Evolutionary conservation across 2,329 filamentous ascomycete genomes (phyloP).

Genomic region (Aspergillus eucalypticola): DNA sequence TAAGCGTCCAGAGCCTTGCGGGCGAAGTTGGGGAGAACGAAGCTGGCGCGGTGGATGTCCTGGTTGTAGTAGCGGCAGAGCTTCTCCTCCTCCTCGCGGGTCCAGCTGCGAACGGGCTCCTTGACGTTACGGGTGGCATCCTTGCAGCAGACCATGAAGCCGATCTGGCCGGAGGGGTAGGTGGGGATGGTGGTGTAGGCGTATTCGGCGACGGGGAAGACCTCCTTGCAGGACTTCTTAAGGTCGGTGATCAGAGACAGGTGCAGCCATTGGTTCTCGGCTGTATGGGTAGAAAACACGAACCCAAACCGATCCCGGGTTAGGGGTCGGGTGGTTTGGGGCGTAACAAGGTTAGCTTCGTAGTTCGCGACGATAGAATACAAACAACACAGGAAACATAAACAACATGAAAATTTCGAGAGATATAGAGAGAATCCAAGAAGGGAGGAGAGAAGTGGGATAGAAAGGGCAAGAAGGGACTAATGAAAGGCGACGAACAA

Average conservation of each 20-base stretch:
- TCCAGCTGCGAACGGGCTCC: constrained; percentile 80
- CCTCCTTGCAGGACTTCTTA: constrained; percentile 93
- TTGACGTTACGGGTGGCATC: constrained; percentile 80
- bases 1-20: constrained; percentile 62
- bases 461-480: constrained; percentile 19
- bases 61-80: constrained; percentile 97
- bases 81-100: constrained; percentile 84
- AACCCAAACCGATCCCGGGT: constrained; percentile 33
- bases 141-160: constrained; percentile 99
- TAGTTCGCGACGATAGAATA: constrained; percentile 11
- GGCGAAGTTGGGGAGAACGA: constrained; percentile 91
- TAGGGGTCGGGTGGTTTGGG: constrained; percentile 32
- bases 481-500: constrained; percentile 85
- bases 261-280: constrained; percentile 99
- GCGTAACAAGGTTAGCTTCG: constrained; percentile 28
- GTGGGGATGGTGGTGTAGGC: constrained; percentile 98
- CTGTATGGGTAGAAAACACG: constrained; percentile 51
- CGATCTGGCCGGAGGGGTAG: constrained; percentile 98
- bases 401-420: neutral
- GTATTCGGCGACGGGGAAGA: constrained; percentile 98
- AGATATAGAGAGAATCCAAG: constrained; percentile 13
- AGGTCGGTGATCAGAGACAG: constrained; percentile 89
- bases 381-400: constrained; percentile 5
- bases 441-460: constrained; percentile 41
- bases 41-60: constrained; percentile 92